Conservation (phyloP, 805 yeast genomes). For the Cyberlindnera mycetangii region DNA sequence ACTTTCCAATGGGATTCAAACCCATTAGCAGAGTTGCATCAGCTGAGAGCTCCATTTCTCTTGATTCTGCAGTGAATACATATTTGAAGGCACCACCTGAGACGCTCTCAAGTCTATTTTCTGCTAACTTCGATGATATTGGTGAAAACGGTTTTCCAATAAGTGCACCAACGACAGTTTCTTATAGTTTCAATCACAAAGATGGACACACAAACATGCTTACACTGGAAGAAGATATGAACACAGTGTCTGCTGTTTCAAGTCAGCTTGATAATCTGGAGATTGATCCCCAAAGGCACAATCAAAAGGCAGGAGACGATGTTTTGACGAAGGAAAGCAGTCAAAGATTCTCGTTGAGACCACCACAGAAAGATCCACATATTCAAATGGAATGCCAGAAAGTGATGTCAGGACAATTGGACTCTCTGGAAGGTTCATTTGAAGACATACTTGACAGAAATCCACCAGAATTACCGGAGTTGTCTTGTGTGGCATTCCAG, state of each 20-base stretch:
- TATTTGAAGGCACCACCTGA: neutral
- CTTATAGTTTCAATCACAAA: neutral
- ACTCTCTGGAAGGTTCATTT: constrained; percentile 19
- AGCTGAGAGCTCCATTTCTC: neutral
- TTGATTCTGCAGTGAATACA: neutral
- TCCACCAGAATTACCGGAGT: constrained; percentile 20
- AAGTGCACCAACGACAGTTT: constrained; percentile 1
- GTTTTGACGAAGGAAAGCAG: neutral
- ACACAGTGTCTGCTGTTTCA: constrained; percentile 12
- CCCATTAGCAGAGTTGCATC: neutral
- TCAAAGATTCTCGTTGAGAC: constrained; percentile 10
- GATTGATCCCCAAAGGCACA: constrained; percentile 1
- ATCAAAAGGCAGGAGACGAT: neutral
- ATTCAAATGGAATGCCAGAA: neutral
- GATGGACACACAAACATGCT: neutral
- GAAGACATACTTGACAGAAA: constrained; percentile 27
- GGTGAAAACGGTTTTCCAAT: neutral
- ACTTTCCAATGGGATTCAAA: neutral
- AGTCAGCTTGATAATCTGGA: constrained; percentile 9
- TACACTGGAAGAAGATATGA: neutral
- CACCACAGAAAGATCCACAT: neutral
- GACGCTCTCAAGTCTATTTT: constrained; percentile 6
- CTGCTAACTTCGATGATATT: neutral
- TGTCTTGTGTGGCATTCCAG: neutral
- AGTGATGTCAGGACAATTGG: constrained; percentile 4